Base-by-base conservation (phyloP, 2,329 filamentous ascomycete species). In the Aureobasidium sp. region DNA sequence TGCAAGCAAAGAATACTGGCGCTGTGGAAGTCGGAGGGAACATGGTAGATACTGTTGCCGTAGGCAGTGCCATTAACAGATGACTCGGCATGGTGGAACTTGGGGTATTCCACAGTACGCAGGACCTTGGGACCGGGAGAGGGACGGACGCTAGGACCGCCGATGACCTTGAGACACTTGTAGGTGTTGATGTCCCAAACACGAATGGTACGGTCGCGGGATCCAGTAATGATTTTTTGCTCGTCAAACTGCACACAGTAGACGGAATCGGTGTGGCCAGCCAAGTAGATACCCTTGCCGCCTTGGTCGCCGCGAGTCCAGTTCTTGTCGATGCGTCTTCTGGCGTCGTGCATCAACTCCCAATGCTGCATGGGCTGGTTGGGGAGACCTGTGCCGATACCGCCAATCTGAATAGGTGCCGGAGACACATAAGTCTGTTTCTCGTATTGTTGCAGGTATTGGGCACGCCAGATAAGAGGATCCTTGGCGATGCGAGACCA, bases 161-260 rank as follows among this genome's bases (percentile, higher is more conserved):
- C 93, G 68, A 99, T 93, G 50, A 97, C 84, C 63, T 93, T 86
- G 58, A 85, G 81, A 73, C 94, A 99, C 67, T 89, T 82, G 71
- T 91, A 88, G 11, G 90, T 96, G 68, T 89, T 87, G 78, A 96
- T 89, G 74, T 97, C 91, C 94, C 94, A 99, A 35, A 99, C 85
- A 56, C 94, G 89, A 67, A 99, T 94, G 0, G 94, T 97, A 72
- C 90, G 90, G 75, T 99, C 94, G 65, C 94, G 87, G 11, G 93
- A 97, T 31, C 94, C 94, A 2, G 94, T 97, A 67, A 99, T 92
- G 71, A 97, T 96, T 75, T 97, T 99, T 71, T 89, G 82, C 87
- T 97, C 93, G 73, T 99, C 94, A 72, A 97, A 99, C 72, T 99
- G 94, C 62, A 96, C 84, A 74, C 94, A 99, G 77, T 99, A 99